phyloP scores from a whole-genome alignment of 495 filamentous ascomycete genomes.

The Hamigera avellanea region DNA sequence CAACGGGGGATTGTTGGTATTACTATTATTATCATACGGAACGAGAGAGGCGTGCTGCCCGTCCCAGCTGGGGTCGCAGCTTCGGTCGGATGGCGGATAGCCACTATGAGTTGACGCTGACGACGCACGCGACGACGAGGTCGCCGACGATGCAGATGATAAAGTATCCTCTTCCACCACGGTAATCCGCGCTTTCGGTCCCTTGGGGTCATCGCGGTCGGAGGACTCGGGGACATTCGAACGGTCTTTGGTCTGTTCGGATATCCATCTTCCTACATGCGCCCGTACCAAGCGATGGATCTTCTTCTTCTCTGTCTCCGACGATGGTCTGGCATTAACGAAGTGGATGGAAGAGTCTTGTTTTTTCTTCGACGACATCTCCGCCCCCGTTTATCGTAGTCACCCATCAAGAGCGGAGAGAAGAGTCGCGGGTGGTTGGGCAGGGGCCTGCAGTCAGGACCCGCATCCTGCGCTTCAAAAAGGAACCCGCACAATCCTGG shows the following conservation, averaged over 20 bases:
- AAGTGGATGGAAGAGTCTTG: conserved; percentile 25
- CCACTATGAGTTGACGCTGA: too few species aligned
- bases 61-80: too few species aligned
- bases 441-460: too few species aligned
- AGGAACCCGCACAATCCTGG: too few species aligned
- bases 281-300: conserved; percentile 25
- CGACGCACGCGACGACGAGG: background rate
- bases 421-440: too few species aligned
- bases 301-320: conserved; percentile 19
- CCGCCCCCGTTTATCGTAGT: background rate
- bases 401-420: too few species aligned
- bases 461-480: too few species aligned
- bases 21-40: background rate
- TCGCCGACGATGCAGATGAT: background rate
- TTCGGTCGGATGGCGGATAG: too few species aligned
- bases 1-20: background rate
- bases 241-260: conserved; percentile 27
- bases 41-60: too few species aligned
- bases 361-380: conserved; percentile 21
- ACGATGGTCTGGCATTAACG: conserved; percentile 27
- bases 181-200: too few species aligned
- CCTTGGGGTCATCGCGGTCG: background rate
- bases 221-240: conserved; percentile 2
- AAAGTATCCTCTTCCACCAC: too few species aligned
- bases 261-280: conserved; percentile 32